Evolutionary conservation across 176 grass and related monocot species (phyloP).

Genomic region (Alopecurus myosuroides): DNA sequence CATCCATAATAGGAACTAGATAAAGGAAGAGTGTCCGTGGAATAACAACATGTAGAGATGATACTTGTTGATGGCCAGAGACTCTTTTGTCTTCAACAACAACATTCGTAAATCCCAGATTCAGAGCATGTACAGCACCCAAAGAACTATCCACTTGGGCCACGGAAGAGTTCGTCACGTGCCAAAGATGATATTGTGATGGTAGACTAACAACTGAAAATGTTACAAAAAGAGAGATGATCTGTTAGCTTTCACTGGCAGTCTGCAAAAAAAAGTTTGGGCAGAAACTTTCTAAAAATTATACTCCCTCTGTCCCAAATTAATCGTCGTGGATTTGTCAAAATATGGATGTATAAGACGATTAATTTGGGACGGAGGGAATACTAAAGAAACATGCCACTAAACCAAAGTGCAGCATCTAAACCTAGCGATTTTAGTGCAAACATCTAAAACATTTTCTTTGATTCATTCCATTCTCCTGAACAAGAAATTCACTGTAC

Average conservation of each 20-base stretch:
- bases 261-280: background rate
- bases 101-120: slow-evolving; percentile 67
- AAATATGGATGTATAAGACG: too few relatives aligned
- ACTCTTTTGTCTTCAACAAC: slow-evolving; percentile 87
- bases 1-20: slow-evolving; percentile 61
- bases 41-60: slow-evolving; percentile 83
- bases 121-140: slow-evolving; percentile 54
- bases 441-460: background rate
- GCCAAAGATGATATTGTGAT: slow-evolving; percentile 78
- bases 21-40: slow-evolving; percentile 64
- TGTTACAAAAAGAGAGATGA: slow-evolving; percentile 9
- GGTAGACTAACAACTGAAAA: slow-evolving; percentile 76
- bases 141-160: slow-evolving; percentile 59
- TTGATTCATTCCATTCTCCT: background rate
- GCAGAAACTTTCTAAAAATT: background rate
- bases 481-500: too few relatives aligned
- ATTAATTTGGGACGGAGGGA: too few relatives aligned
- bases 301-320: too few relatives aligned
- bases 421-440: slow-evolving; percentile 1
- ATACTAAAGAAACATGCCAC: background rate
- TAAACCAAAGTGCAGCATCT: slow-evolving; percentile 8
- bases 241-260: slow-evolving; percentile 31
- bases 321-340: too few relatives aligned
- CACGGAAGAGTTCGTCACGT: slow-evolving; percentile 71
- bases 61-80: slow-evolving; percentile 81